These are phyloP conservation scores for Drechslerella coelobrocha DNA, from an alignment of 2,329 filamentous ascomycete genomes.

Conservation along the genomic window DNA sequence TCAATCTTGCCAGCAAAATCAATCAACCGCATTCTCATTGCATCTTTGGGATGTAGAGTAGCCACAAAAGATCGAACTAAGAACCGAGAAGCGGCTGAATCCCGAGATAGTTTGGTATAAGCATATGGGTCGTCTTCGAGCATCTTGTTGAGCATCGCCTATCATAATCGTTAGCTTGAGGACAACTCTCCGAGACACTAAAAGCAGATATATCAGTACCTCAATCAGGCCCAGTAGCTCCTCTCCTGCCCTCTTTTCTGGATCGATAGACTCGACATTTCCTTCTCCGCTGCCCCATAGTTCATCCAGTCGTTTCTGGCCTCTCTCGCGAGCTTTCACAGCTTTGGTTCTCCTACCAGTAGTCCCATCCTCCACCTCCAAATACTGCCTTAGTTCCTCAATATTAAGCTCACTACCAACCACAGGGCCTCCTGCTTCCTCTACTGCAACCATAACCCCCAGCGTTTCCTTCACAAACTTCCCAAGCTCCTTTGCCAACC, in stretches of 20 bases:
- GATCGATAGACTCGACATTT: conserved; percentile 17
- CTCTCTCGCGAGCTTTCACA: conserved; percentile 28
- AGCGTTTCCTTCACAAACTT: conserved; percentile 41
- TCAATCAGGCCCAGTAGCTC: conserved; percentile 32
- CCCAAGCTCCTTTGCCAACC: conserved; percentile 29
- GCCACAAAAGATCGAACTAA: conserved; percentile 44
- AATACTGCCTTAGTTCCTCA: conserved; percentile 19
- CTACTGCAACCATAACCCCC: conserved; percentile 39
- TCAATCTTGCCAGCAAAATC: conserved; percentile 47
- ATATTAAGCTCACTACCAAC: conserved; percentile 37
- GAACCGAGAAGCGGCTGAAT: conserved; percentile 44
- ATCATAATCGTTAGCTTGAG: not conserved
- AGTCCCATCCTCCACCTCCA: conserved; percentile 12
- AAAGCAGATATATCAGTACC: conserved; percentile 11
- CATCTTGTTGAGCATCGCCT: conserved; percentile 37
- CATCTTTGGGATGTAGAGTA: conserved; percentile 47
- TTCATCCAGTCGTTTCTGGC: conserved; percentile 42
- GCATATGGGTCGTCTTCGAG: conserved; percentile 37
- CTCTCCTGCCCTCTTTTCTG: conserved; percentile 31
- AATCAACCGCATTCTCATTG: conserved; percentile 41
- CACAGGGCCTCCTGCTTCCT: conserved; percentile 44
- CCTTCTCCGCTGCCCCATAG: conserved; percentile 27
- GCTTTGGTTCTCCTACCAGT: conserved; percentile 29
- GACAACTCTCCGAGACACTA: not conserved
- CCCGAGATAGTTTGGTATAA: conserved; percentile 40